Evolutionary conservation across 1,139 yeast species (phyloP), one percentile per base, ranked within the genome.

Genomic region (Wickerhamomyces sp.): DNA sequence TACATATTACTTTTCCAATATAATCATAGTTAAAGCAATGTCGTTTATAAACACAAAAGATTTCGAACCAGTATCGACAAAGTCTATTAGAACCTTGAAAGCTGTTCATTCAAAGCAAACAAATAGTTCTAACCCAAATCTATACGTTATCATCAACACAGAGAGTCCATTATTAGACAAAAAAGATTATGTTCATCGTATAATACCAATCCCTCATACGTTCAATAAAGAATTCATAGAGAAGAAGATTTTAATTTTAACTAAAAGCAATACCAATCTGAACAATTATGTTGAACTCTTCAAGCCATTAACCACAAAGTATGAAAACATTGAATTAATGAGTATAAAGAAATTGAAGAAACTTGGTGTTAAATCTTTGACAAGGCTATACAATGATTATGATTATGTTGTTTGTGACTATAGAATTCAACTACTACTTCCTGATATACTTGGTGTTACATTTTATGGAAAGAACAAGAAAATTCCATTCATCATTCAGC

Each of bases 381-480:
- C 68, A 44, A 72, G 71, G 42, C 53, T 82, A 3, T 79, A 68
- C 57, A 76, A 75, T 49, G 87, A 83, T 40, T 79, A 73, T 58
- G 93, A 84, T 57, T 52, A 81, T n/a, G 70, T 84, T 2, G 71
- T 84, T 14, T 79, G 84, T 6, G 93, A 85, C 62, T 75, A 78
- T 47, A 66, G 91, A 48, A 74, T 84, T 4, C 80, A 79, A 53
- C 78, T 77, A 52, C 66, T 79, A 31, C 64, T 84, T 35, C 85
- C 85, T 0, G 67, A 66, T 7, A 63, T 81, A 0, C 63, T 84
- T 39, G 84, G 85, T 0, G 69, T 74, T 8, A 75, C 73, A 39
- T 81, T 81, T 53, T 83, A 71, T 51, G 76, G 76, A 55, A 80
- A 78, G 49, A 78, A 77, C 49, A 72, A 67, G 47, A 82, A 79